phyloP scores from a whole-genome alignment of 2,329 filamentous ascomycete genomes.

The Orbilia brochopaga region DNA sequence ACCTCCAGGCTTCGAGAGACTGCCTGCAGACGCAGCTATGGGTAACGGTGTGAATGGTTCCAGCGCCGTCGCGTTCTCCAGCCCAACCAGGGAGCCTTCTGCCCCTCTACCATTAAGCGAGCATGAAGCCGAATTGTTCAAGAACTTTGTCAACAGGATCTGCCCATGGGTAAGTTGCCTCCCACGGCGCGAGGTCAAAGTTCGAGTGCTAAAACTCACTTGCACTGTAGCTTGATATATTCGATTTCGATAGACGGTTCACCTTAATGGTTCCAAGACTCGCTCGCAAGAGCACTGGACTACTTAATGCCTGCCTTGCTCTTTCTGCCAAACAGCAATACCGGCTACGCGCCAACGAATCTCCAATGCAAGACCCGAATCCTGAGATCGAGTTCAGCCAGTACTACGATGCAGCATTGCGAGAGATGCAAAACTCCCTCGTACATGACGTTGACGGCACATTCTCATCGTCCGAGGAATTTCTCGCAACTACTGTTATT shows the following conservation, averaged over 20 bases:
- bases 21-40: conserved; percentile 55
- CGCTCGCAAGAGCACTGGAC: conserved; percentile 37
- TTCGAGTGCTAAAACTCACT: conserved; percentile 11
- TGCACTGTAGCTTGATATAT: conserved; percentile 45
- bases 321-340: conserved; percentile 49
- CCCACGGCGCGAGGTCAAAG: neutral
- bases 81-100: conserved; percentile 25
- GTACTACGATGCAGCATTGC: conserved; percentile 55
- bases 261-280: conserved; percentile 38
- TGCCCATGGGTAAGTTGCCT: conserved; percentile 35
- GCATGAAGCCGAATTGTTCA: conserved; percentile 41
- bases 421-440: conserved; percentile 52
- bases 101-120: conserved; percentile 40
- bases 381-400: conserved; percentile 53
- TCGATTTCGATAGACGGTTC: conserved; percentile 48
- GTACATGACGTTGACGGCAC: conserved; percentile 39
- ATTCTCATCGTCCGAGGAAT: conserved; percentile 52
- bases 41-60: conserved; percentile 41
- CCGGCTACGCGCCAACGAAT: conserved; percentile 35
- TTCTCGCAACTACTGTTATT: conserved; percentile 55
- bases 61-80: conserved; percentile 27
- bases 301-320: conserved; percentile 44
- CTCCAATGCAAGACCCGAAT: conserved; percentile 32
- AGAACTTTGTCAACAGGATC: conserved; percentile 39
- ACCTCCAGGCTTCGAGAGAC: conserved; percentile 54